Conservation (phyloP, 805 yeast genomes). For the Cyberlindnera sargentensis region DNA sequence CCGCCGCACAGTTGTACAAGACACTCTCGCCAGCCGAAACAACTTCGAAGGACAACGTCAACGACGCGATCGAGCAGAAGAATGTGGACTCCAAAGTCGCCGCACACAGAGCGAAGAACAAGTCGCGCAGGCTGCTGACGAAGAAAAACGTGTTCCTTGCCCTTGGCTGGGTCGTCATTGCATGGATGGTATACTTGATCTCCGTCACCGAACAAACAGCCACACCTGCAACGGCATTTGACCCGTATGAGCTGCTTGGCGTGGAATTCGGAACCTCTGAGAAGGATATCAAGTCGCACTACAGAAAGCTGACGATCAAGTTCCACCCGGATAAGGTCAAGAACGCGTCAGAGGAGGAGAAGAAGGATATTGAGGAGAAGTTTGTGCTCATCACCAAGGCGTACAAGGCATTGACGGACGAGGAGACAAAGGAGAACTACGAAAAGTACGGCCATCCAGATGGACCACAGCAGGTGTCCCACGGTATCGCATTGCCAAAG, state of each 20-base stretch:
- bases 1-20: conserved; percentile 9
- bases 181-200: conserved; percentile 31
- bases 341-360: conserved; percentile 47
- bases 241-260: conserved; percentile 85
- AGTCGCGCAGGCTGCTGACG: conserved; percentile 7
- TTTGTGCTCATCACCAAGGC: conserved; percentile 86
- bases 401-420: conserved; percentile 92
- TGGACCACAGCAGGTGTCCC: conserved; percentile 85
- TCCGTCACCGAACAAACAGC: conserved; percentile 29
- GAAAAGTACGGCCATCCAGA: conserved; percentile 94
- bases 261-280: conserved; percentile 63
- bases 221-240: conserved; percentile 49
- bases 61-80: conserved; percentile 4
- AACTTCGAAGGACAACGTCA: neutral
- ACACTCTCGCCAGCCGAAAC: conserved; percentile 1
- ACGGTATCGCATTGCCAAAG: conserved; percentile 93
- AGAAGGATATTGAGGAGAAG: conserved; percentile 56
- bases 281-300: conserved; percentile 71
- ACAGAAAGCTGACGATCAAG: conserved; percentile 79
- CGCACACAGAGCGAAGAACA: conserved; percentile 6
- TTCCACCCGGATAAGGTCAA: conserved; percentile 92
- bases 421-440: conserved; percentile 71
- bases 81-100: conserved; percentile 6
- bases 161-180: conserved; percentile 26
- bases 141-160: conserved; percentile 13